A percentile compares a stretch with the other conserved stretches of the same genome.
Conservation (phyloP, 768 basidiomycete genomes). For the Phylloporus scabripes region DNA sequence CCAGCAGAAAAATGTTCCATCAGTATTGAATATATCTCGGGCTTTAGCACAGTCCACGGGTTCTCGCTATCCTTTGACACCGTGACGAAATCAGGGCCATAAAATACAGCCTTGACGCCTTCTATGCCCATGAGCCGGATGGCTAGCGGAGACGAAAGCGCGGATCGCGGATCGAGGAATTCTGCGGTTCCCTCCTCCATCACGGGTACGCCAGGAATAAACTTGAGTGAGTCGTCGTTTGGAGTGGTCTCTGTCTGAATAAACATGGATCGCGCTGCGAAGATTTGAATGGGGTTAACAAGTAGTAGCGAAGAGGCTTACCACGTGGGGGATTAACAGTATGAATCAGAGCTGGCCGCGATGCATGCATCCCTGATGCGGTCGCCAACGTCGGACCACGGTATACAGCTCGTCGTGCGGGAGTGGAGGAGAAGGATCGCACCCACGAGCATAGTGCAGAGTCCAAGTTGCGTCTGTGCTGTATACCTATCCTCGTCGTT, state of each 20-base stretch:
- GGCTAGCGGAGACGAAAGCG: slow-evolving; percentile 90
- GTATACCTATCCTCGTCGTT: background rate
- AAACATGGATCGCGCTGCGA: slow-evolving; percentile 83
- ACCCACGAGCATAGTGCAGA: slow-evolving; percentile 16
- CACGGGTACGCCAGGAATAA: slow-evolving; percentile 88
- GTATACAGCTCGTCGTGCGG: slow-evolving; percentile 19
- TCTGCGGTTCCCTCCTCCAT: slow-evolving; percentile 89
- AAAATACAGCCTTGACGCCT: slow-evolving; percentile 85
- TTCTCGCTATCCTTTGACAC: slow-evolving; percentile 86
- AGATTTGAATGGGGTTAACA: background rate
- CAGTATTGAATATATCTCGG: slow-evolving; percentile 90
- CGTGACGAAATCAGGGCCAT: slow-evolving; percentile 97
- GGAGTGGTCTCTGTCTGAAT: slow-evolving; percentile 98
- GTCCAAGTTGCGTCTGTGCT: slow-evolving; percentile 5
- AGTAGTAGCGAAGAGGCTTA: slow-evolving; percentile 18
- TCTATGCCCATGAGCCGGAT: slow-evolving; percentile 92
- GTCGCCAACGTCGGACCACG: slow-evolving; percentile 33
- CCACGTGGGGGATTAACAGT: slow-evolving; percentile 28
- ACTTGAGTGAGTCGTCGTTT: slow-evolving; percentile 96
- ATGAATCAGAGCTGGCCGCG: slow-evolving; percentile 1
- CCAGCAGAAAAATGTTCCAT: slow-evolving; percentile 99
- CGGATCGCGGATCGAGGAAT: slow-evolving; percentile 84
- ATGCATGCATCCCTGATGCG: slow-evolving; percentile 24
- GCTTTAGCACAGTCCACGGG: slow-evolving; percentile 88
- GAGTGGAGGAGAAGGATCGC: slow-evolving; percentile 22